These are phyloP conservation scores for Lactifluus hygrophoroides DNA, from an alignment of 768 basidiomycete genomes.

Conservation along the genomic window DNA sequence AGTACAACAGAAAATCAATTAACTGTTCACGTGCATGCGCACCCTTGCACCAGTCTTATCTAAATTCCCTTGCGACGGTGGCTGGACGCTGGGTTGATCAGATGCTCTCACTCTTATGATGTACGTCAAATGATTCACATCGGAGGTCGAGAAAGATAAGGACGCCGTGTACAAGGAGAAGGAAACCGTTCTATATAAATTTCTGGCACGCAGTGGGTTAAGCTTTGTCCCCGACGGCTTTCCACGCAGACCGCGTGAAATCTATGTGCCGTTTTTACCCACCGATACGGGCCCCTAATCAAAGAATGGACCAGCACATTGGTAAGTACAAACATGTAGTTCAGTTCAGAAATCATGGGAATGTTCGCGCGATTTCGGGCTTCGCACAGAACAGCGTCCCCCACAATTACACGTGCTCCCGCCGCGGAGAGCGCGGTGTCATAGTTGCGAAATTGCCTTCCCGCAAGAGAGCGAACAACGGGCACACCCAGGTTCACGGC, in stretches of 20 bases:
- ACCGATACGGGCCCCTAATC: too few relatives aligned
- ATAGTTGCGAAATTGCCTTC: neutral
- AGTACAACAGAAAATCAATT: neutral
- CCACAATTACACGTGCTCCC: neutral
- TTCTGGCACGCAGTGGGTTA: neutral
- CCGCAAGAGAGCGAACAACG: neutral
- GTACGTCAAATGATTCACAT: neutral
- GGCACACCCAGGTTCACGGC: neutral
- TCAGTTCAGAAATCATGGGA: neutral
- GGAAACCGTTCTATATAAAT: neutral
- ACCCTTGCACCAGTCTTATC: neutral
- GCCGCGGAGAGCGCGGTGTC: constrained; percentile 13
- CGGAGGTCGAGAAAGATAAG: neutral
- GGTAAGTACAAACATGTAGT: constrained; percentile 5
- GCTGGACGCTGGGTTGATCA: neutral
- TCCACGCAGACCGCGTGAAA: neutral
- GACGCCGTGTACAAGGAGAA: neutral
- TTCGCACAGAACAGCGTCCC: neutral
- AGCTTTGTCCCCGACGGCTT: neutral
- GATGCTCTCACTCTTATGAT: neutral
- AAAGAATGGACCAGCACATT: too few relatives aligned
- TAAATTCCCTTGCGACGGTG: neutral
- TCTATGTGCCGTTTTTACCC: neutral
- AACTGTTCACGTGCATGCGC: neutral
- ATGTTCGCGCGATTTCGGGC: constrained; percentile 8